Base-by-base conservation (phyloP, 1,139 yeast species). In the Sugiyamaella paludigena region DNA sequence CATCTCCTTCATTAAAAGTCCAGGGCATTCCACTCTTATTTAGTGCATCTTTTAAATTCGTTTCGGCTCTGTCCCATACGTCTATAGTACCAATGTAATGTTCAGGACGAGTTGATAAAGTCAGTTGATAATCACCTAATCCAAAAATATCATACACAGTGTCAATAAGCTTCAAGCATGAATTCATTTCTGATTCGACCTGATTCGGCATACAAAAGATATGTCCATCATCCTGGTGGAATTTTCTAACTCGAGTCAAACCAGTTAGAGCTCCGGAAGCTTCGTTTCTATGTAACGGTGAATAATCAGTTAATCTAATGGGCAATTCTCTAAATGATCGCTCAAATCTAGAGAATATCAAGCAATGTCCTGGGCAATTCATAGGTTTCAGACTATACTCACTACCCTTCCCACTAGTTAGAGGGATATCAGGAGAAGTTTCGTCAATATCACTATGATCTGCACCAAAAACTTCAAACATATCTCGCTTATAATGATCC, bases 191-290 rank as follows among this genome's bases (percentile, higher is more conserved):
- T 40, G 73, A 69, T 61, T 83, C 82, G 48, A 94, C 85, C 68
- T 94, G 98, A 26, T 78, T 83, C 48, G 81, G 76, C 16, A 85
- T 81, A 68, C 99, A 94, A 71, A 94, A 94, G 40, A 94, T 92
- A 64, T 94, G 98, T 9, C 97, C 98, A 67, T 94, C 98, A 66
- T 94, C 99, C 70, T 94, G 99, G 67, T 94, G 98, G 75, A 94
- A 94, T 58, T 97, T 80, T 56, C 99, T 79, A 7, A 94, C 97
- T 60, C 99, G 79, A 1, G 98, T 92, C 51, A 94, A 73, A 1
- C 99, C 99, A 2, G 95, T 80, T 41, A 94, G 75, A 1, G 98
- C 96, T 29, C 99, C 98, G 49, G 94, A 83, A 45, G 91, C 84
- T 68, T 94, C 99, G 65, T 94, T 94, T 68, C 99, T 79, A 69